Evolutionary conservation across 2,329 filamentous ascomycete species (phyloP), one percentile per base, ranked within the genome.

Genomic region (Neoscytalidium dimidiatum): DNA sequence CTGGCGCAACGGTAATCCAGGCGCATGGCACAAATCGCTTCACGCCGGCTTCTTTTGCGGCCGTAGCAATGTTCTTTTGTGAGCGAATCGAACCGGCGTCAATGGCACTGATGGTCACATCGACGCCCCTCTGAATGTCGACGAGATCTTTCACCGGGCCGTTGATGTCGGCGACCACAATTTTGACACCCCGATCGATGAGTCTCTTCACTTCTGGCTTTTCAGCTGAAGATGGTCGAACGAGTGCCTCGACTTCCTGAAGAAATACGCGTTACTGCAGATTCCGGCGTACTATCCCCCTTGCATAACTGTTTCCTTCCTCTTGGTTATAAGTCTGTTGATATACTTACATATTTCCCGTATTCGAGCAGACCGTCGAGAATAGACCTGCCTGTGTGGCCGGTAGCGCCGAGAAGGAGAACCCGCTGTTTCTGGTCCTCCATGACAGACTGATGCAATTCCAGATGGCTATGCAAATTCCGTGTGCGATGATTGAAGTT

Each of bases 1-100:
- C 76, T 1, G 83, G 79, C 1, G 82, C 73, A 0, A 60, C n/a
- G 6, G 82, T 80, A 4, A 66, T 60, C 57, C 68, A 75, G 2
- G 57, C 69, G 60, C 73, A 76, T 3, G 75, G 75, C 3, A 76
- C 57, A 62, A 75, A 76, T 17, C 74, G 72, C 58, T 72, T 68
- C 9, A 75, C 69, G n/a, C 73, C 73, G 1, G 72, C 74, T 2
- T 65, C 52, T 44, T 73, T 72, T 3, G 73, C 71, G 19, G 74
- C 75, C 7, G 26, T 46, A 13, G 41, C 56, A 6, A 60, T 26
- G 11, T 60, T 60, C 5, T 14, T 60, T n/a, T 60, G 26, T 13
- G 26, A 5, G 9, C 21, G n/a, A n/a, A n/a, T n/a, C n/a, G n/a
- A n/a, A n/a, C n/a, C n/a, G n/a, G 38, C 35, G 28, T 46, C 38